A percentile compares a stretch with the other conserved stretches of the same genome.
Conservation (phyloP, 805 yeast genomes). For the Schwanniomyces sp. region DNA sequence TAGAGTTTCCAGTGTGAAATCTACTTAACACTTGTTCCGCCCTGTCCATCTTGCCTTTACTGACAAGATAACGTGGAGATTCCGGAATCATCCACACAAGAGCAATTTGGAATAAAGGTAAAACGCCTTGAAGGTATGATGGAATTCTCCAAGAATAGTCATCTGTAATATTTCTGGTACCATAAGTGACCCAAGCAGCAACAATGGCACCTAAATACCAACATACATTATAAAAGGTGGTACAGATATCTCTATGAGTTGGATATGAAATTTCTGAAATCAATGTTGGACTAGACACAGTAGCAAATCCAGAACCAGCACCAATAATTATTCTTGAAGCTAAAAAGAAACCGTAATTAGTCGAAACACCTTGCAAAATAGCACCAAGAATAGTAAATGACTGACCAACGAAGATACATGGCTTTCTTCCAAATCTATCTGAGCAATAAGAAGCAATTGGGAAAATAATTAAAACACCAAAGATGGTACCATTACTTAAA, state of each 20-base stretch:
- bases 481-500: slow-evolving; percentile 39
- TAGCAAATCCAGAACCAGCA: slow-evolving; percentile 41
- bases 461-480: slow-evolving; percentile 38
- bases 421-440: slow-evolving; percentile 45
- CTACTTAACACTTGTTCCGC: slow-evolving; percentile 43
- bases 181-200: slow-evolving; percentile 53
- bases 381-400: slow-evolving; percentile 30
- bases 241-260: slow-evolving; percentile 36
- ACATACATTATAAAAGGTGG: slow-evolving; percentile 49
- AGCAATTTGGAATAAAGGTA: slow-evolving; percentile 42
- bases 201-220: slow-evolving; percentile 55
- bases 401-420: slow-evolving; percentile 22
- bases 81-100: slow-evolving; percentile 46
- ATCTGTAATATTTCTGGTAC: slow-evolving; percentile 32
- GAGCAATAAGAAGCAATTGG: slow-evolving; percentile 24
- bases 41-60: slow-evolving; percentile 40
- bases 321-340: slow-evolving; percentile 50
- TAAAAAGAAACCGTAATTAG: slow-evolving; percentile 38
- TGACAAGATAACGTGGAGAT: slow-evolving; percentile 46
- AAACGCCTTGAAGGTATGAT: slow-evolving; percentile 47
- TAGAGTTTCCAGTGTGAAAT: slow-evolving; percentile 40
- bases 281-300: slow-evolving; percentile 47
- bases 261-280: slow-evolving; percentile 54
- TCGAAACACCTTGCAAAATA: slow-evolving; percentile 36
- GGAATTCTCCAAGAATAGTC: slow-evolving; percentile 57